These are phyloP conservation scores for Sporothrix protearum DNA, from an alignment of 2,329 filamentous ascomycete species.

Conservation along the genomic window DNA sequence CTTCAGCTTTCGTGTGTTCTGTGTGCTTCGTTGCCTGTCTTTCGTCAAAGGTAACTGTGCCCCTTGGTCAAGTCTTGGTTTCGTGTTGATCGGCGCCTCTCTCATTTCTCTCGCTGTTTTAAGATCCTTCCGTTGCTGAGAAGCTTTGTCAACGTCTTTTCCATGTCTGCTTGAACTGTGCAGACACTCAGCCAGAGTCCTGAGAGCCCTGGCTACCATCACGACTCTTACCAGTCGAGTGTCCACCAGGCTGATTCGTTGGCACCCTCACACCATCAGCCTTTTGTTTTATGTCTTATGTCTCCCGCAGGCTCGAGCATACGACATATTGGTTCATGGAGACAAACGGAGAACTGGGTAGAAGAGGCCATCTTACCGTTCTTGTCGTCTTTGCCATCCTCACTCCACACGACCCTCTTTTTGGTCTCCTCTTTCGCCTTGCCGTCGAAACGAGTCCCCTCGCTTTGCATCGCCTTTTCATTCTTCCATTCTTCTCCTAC, in stretches of 20 bases:
- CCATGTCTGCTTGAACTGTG: too few relatives aligned
- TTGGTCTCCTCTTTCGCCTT: slow-evolving; percentile 1
- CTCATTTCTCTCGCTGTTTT: background rate
- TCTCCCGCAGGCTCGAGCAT: background rate
- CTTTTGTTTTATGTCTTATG: too few relatives aligned
- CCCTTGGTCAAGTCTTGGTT: background rate
- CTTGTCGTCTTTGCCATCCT: background rate
- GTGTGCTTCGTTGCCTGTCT: background rate
- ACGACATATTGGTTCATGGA: background rate
- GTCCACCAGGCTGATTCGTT: background rate
- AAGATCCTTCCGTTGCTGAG: background rate
- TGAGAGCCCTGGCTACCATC: background rate
- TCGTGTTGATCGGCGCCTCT: background rate
- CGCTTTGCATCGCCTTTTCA: background rate
- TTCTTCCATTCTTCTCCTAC: background rate
- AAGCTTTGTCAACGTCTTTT: background rate
- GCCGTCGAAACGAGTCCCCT: background rate
- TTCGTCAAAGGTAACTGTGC: slow-evolving; percentile 7
- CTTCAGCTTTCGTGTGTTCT: background rate
- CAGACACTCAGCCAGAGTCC: background rate
- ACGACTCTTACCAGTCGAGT: background rate
- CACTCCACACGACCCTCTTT: slow-evolving; percentile 11
- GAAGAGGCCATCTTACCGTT: background rate
- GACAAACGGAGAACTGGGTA: background rate
- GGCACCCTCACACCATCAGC: background rate